phyloP scores from a whole-genome alignment of 257 asterid species.

The Euphrasia confusa region DNA sequence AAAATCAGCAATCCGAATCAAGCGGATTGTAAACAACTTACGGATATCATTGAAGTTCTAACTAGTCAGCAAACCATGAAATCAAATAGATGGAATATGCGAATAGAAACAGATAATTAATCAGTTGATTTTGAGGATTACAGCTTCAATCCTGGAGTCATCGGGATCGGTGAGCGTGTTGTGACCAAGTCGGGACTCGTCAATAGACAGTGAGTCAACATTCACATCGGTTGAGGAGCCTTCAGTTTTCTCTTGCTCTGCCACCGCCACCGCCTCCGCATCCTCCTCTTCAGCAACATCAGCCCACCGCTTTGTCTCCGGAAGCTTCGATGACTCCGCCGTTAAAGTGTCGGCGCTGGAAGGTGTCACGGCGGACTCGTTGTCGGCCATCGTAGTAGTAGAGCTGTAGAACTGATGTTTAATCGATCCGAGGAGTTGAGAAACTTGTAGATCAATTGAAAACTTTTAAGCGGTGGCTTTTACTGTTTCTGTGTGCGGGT shows the following conservation, averaged over 20 bases:
- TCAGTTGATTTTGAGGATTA: slow-evolving; percentile 21
- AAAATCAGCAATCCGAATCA: neutral
- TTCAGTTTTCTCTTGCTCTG: slow-evolving; percentile 21
- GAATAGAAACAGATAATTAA: neutral
- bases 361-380: slow-evolving; percentile 15
- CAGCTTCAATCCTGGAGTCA: slow-evolving; percentile 49
- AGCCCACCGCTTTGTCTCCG: slow-evolving; percentile 50
- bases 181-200: slow-evolving; percentile 31
- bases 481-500: no score
- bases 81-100: slow-evolving; percentile 22
- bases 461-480: no score
- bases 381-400: slow-evolving; percentile 33
- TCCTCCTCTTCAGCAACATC: slow-evolving; percentile 45
- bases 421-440: neutral
- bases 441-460: no score
- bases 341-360: slow-evolving; percentile 8
- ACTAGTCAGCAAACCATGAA: neutral
- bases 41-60: slow-evolving; percentile 1
- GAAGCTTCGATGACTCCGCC: slow-evolving; percentile 19
- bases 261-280: slow-evolving; percentile 23
- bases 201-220: slow-evolving; percentile 28
- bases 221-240: slow-evolving; percentile 13
- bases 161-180: slow-evolving; percentile 49
- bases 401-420: neutral
- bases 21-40: neutral